Conservation (phyloP, 1,284 basidiomycete genomes). For the Retiboletus fuscus region DNA sequence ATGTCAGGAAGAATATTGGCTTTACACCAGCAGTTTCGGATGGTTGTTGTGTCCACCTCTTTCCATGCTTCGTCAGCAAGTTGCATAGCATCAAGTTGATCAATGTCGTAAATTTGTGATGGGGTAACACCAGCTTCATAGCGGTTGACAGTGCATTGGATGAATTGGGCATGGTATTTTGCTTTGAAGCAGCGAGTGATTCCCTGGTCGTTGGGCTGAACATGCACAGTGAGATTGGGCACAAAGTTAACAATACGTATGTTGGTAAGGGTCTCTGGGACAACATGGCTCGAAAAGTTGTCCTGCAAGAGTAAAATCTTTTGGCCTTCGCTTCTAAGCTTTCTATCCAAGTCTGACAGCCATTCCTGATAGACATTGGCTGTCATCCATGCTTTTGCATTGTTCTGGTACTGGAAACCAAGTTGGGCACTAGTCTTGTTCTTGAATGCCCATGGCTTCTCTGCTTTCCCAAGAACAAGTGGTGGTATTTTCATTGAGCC, state of each 20-base stretch:
- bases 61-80: too few species aligned
- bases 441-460: background rate
- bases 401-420: background rate
- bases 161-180: background rate
- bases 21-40: too few species aligned
- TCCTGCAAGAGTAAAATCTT: conserved; percentile 5
- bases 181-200: background rate
- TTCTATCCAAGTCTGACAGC: background rate
- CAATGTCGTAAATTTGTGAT: too few species aligned
- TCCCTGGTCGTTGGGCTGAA: background rate
- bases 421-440: background rate
- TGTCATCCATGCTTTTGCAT: too few species aligned
- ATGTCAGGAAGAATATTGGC: too few species aligned
- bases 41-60: too few species aligned
- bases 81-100: too few species aligned
- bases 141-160: too few species aligned
- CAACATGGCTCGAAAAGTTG: background rate
- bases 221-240: background rate
- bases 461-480: background rate
- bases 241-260: background rate
- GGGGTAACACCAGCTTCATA: too few species aligned
- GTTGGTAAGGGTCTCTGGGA: background rate
- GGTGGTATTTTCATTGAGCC: background rate
- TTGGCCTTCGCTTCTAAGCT: background rate
- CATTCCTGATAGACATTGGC: background rate